A percentile compares a stretch with the other conserved stretches of the same genome.
Evolutionary conservation across 768 basidiomycete genomes (phyloP).

Genomic region (Pleurotus cornucopiae): DNA sequence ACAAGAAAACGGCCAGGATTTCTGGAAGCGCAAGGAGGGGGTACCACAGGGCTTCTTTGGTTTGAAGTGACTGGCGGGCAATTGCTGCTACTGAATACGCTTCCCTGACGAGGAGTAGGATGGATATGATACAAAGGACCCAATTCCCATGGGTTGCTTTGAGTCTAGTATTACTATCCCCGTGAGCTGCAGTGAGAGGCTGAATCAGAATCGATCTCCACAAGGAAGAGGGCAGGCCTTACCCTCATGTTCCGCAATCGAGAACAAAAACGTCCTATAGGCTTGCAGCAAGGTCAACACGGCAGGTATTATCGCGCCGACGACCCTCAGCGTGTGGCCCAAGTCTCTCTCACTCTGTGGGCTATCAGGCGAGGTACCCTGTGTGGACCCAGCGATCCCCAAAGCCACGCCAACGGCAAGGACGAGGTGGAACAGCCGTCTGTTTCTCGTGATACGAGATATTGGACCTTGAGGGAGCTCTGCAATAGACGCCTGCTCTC

Average conservation of each 20-base stretch:
- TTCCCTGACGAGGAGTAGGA: slow-evolving; percentile 35
- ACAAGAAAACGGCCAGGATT: slow-evolving; percentile 30
- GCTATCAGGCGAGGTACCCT: slow-evolving; percentile 14
- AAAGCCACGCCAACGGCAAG: slow-evolving; percentile 26
- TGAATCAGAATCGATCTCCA: too few relatives aligned
- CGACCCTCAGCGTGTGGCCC: slow-evolving; percentile 24
- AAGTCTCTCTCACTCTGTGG: slow-evolving; percentile 11
- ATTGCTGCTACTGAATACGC: slow-evolving; percentile 30
- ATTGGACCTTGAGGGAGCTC: slow-evolving; percentile 16
- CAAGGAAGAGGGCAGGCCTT: not conserved
- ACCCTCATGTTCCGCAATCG: slow-evolving; percentile 17
- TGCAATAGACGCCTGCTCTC: not conserved
- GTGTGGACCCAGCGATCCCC: slow-evolving; percentile 26
- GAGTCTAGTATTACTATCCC: too few relatives aligned
- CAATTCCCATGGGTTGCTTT: slow-evolving; percentile 19
- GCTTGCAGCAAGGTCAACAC: slow-evolving; percentile 29
- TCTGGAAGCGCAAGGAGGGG: slow-evolving; percentile 36
- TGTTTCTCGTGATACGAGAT: slow-evolving; percentile 22
- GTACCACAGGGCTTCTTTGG: slow-evolving; percentile 36
- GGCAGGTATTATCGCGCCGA: slow-evolving; percentile 32
- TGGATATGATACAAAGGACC: slow-evolving; percentile 28
- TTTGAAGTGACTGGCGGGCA: slow-evolving; percentile 17
- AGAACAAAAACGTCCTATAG: slow-evolving; percentile 23
- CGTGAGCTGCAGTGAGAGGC: too few relatives aligned
- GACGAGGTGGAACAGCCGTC: slow-evolving; percentile 24